Evolutionary conservation across 768 basidiomycete species (phyloP).

Genomic region (Xerocomellus intermedius): DNA sequence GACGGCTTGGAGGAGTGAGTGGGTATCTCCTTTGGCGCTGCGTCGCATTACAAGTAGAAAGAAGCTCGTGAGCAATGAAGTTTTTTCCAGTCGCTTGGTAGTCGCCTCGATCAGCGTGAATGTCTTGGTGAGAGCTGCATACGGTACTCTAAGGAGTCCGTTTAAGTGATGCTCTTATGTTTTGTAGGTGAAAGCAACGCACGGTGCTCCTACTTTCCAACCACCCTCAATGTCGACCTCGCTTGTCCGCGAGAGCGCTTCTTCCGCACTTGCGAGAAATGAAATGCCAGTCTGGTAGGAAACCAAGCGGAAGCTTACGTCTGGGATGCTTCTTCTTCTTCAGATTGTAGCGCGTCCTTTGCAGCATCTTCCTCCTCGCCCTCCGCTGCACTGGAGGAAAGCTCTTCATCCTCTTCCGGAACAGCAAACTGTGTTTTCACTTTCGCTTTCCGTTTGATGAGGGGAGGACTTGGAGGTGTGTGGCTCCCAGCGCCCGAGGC

Average conservation of each 20-base stretch:
- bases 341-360: conserved; percentile 43
- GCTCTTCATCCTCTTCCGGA: conserved; percentile 34
- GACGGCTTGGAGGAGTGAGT: conserved; percentile 81
- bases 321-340: conserved; percentile 57
- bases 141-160: conserved; percentile 68
- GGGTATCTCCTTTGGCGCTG: conserved; percentile 69
- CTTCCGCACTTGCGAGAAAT: conserved; percentile 54
- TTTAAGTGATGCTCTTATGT: background rate
- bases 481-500: background rate
- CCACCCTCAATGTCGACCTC: conserved; percentile 79
- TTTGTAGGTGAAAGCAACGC: conserved; percentile 31
- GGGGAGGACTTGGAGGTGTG: background rate
- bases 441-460: conserved; percentile 21
- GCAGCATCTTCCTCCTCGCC: conserved; percentile 41
- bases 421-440: conserved; percentile 8
- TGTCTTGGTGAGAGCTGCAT: conserved; percentile 85
- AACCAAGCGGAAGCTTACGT: conserved; percentile 42
- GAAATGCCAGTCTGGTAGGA: background rate
- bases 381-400: conserved; percentile 34
- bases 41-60: conserved; percentile 86
- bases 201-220: conserved; percentile 87
- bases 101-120: conserved; percentile 91
- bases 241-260: conserved; percentile 53
- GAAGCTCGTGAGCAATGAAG: conserved; percentile 82
- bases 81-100: conserved; percentile 94